Conservation (phyloP, 768 basidiomycete genomes). For the Leccinum uliginosum region DNA sequence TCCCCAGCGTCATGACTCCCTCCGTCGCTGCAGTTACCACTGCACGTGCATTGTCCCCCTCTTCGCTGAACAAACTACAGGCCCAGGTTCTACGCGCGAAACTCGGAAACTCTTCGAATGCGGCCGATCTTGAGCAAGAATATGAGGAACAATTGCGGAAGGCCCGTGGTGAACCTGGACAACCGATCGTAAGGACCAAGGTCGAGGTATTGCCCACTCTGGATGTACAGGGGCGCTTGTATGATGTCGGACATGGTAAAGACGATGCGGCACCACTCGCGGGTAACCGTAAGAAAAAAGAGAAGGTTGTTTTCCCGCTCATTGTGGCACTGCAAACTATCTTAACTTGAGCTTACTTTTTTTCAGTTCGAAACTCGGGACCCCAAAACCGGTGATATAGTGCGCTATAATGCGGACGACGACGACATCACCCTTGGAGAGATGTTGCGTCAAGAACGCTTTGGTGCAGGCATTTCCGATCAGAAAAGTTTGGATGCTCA, state of each 20-base stretch:
- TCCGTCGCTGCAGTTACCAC: conserved; percentile 32
- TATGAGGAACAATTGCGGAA: conserved; percentile 70
- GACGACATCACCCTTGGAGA: conserved; percentile 84
- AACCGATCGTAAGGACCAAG: conserved; percentile 45
- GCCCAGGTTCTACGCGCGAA: conserved; percentile 91
- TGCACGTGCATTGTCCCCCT: conserved; percentile 57
- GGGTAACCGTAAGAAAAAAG: conserved; percentile 79
- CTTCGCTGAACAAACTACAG: conserved; percentile 87
- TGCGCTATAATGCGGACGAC: conserved; percentile 89
- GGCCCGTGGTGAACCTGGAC: conserved; percentile 41
- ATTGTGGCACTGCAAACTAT: not conserved
- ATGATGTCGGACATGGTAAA: conserved; percentile 84
- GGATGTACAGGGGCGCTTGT: conserved; percentile 78
- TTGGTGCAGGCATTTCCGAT: conserved; percentile 83
- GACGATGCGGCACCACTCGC: conserved; percentile 48
- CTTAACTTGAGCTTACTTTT: not conserved
- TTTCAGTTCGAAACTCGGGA: conserved; percentile 83
- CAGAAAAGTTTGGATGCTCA: conserved; percentile 91
- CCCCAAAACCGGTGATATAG: conserved; percentile 81
- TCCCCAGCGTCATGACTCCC: conserved; percentile 90
- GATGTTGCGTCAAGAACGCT: conserved; percentile 88
- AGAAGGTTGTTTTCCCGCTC: conserved; percentile 42
- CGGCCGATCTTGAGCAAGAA: conserved; percentile 73
- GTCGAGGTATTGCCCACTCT: conserved; percentile 88
- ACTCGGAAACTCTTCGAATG: conserved; percentile 76